Base-by-base conservation (phyloP, 2,329 filamentous ascomycete genomes). In the Sordariomycetes sp. region DNA sequence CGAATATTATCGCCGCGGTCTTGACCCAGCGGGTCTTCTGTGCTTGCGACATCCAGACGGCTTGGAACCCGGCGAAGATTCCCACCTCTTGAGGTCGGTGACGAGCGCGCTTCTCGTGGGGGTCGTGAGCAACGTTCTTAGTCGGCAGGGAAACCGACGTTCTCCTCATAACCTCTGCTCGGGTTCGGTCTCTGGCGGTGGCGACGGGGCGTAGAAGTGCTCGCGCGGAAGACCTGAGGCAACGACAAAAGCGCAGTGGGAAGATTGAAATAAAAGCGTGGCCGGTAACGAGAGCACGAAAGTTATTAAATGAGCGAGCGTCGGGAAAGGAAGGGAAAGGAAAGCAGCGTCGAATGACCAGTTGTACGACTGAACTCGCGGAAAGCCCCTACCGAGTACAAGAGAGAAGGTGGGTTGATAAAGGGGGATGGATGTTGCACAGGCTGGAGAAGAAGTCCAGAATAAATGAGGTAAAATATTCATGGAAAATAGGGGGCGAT, bases 21-120 rank as follows among this genome's bases (percentile, higher is more conserved):
- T 85, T 86, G 64, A 85, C 70, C 78, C 82, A 87, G 69, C 84
- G 81, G 63, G 81, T 76, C 70, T 79, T 80, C 74, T 86, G 83
- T 68, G 81, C 79, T 74, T 86, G 83, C 62, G 82, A 79, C 76
- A 83, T 82, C 71, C 76, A 80, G 67, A 76, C 74, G 67, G 78
- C 74, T 71, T 81, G 81, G 74, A 82, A 71, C 64, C 75, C 81
- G 71, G 76, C 74, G 69, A 83, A 70, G 60, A 78, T 71, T 66
- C 73, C 74, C 65, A 71, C 68, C 64, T 76, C 72, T 64, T 75
- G 72, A 62, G 69, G 64, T 65, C 74, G 72, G 74, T 86, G 86
- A 66, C 83, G 80, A 66, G 76, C 80, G 65, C 79, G 78, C 68
- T 87, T 87, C 72, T 87, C 83, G 81, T 82, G 73, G 62, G 81